Base-by-base conservation (phyloP, 1,139 yeast genomes). In the Pichia sp. region DNA sequence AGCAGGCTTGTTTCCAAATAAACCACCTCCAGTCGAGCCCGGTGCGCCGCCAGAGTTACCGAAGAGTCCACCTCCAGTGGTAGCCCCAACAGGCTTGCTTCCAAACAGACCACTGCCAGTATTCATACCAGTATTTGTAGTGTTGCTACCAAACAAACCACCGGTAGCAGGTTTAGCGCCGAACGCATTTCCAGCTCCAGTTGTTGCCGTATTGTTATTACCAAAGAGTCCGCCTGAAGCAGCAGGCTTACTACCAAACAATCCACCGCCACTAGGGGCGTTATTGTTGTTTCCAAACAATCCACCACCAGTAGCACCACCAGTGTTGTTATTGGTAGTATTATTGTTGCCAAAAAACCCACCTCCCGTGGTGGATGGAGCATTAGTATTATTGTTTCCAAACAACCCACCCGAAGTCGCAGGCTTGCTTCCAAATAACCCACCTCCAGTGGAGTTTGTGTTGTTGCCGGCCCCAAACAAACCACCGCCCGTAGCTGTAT, bases 361-460 rank as follows among this genome's bases (percentile, higher is more conserved):
- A 46, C 54, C 54, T 18, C 34, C 44, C 18, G 47, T 13, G n/a
- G 51, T 25, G 6, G 28, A 25, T 25, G 28, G 21, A 21, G n/a
- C n/a, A n/a, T 52, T 53, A 46, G 55, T 54, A 16, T 50, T 58
- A 22, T 61, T 57, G 69, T 70, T 50, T 19, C 74, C 56, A 52
- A 54, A 55, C 21, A 51, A 13, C 13, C 52, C 50, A 39, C 56
- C 55, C 22, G 51, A 42, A 19, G 50, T 19, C 40, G 34, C 48
- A 42, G 39, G 50, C n/a, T 52, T 58, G 26, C 51, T 52, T 12
- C 75, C 74, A 51, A 67, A 66, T 23, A 70, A 55, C 19, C 61
- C 62, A 36, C 66, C 61, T 44, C 55, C 34, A 28, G 56, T 19
- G 18, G 49, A 39, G 23, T 9, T 13, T 5, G 10, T 39, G 25